Evolutionary conservation across 306 rosid genomes (phyloP).

Genomic region (Pachyrhizus erosus): DNA sequence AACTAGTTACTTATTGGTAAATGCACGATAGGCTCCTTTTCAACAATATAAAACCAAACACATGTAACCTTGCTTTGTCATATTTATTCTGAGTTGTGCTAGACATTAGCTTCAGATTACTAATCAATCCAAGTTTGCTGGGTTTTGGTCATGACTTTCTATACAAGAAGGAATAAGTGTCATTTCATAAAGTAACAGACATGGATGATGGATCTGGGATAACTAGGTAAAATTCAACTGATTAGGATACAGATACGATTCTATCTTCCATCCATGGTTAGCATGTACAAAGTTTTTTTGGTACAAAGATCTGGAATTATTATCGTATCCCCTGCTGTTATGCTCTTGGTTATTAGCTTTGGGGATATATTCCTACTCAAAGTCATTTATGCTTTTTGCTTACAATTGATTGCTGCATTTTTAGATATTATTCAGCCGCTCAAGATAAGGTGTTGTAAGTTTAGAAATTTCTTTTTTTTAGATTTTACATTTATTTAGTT

Average conservation of each 20-base stretch:
- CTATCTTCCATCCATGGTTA: constrained; percentile 1
- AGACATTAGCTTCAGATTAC: not conserved
- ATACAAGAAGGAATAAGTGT: not conserved
- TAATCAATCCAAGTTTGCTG: not conserved
- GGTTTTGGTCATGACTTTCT: not conserved
- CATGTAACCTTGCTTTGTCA: not conserved
- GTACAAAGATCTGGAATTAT: not conserved
- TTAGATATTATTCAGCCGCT: constrained; percentile 13
- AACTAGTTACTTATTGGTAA: not conserved
- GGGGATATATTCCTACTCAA: not conserved
- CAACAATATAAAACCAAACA: not conserved
- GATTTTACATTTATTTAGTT: constrained; percentile 7
- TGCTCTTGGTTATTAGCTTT: not conserved
- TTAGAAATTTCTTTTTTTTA: not conserved
- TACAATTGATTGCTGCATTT: constrained; percentile 15
- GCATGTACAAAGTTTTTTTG: constrained; percentile 29
- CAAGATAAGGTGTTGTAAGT: constrained; percentile 8
- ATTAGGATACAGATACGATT: not conserved
- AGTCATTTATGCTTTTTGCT: not conserved
- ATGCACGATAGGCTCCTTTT: not conserved
- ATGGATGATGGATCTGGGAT: not conserved
- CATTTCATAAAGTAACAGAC: constrained; percentile 8
- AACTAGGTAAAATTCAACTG: not conserved
- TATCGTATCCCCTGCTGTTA: not conserved
- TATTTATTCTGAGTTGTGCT: not conserved